phyloP scores from a whole-genome alignment of 352 stramenopile species.

The Phytophthora cactorum region DNA sequence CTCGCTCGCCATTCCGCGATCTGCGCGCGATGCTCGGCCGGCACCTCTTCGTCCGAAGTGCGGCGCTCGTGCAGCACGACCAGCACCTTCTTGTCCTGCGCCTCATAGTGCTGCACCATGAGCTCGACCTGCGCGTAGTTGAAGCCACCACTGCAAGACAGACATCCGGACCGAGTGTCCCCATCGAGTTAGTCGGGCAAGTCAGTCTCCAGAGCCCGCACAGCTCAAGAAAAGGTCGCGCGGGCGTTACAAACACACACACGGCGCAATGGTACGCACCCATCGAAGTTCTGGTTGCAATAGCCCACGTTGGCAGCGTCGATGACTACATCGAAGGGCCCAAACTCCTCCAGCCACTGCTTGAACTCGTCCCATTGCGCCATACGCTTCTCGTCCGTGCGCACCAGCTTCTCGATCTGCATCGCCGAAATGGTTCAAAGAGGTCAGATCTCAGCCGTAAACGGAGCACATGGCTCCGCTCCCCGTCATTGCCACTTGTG shows the following conservation, averaged over 20 bases:
- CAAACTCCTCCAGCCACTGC: constrained; percentile 69
- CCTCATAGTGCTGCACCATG: constrained; percentile 92
- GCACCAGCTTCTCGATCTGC: constrained; percentile 83
- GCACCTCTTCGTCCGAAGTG: constrained; percentile 90
- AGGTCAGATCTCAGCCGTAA: constrained; percentile 22
- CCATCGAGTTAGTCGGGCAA: constrained; percentile 21
- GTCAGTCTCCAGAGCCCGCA: not conserved
- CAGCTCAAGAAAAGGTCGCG: constrained; percentile 14
- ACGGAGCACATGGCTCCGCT: constrained; percentile 25
- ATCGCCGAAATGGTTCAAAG: constrained; percentile 4
- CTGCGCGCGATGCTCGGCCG: constrained; percentile 69
- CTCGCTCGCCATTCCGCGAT: constrained; percentile 78
- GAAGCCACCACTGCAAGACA: constrained; percentile 82
- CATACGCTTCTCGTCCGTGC: constrained; percentile 69
- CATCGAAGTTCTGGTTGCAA: constrained; percentile 97
- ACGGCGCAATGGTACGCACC: constrained; percentile 42
- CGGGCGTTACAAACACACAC: constrained; percentile 24
- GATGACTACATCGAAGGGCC: constrained; percentile 93
- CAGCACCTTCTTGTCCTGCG: constrained; percentile 88
- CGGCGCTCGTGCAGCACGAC: constrained; percentile 97
- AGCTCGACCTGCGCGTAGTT: constrained; percentile 96
- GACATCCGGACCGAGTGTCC: constrained; percentile 10
- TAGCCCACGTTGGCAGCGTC: constrained; percentile 99
- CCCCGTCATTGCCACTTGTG: not conserved
- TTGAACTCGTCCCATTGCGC: constrained; percentile 88